A percentile compares a stretch with the other conserved stretches of the same genome.
Evolutionary conservation across 2,329 filamentous ascomycete genomes (phyloP).

Genomic region (Neonectria sp.): DNA sequence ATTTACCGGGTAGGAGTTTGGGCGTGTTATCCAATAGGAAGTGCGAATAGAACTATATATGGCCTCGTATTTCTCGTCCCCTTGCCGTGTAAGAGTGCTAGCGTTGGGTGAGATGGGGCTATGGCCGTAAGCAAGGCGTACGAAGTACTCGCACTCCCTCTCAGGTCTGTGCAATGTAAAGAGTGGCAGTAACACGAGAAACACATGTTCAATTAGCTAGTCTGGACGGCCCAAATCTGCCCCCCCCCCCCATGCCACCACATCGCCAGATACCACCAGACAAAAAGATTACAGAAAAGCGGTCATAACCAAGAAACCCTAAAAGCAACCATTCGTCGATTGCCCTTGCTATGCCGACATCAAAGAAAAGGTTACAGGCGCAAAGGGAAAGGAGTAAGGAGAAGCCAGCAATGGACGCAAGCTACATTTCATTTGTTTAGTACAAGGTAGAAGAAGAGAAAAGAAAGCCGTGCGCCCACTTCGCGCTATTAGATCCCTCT

Average conservation of each 20-base stretch:
- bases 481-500: constrained; percentile 6
- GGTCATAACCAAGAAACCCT: constrained; percentile 7
- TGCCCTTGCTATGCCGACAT: constrained; percentile 1
- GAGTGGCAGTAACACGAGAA: not conserved
- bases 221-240: constrained; percentile 16
- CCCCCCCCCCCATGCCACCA: constrained; percentile 11
- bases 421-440: constrained; percentile 27
- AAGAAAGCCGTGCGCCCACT: constrained; percentile 16
- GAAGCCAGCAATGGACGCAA: constrained; percentile 6
- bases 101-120: not conserved
- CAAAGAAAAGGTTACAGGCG: not conserved
- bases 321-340: constrained; percentile 3
- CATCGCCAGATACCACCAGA: constrained; percentile 13
- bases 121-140: not conserved
- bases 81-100: not conserved
- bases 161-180: not conserved
- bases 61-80: constrained; percentile 14
- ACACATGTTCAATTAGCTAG: constrained; percentile 28
- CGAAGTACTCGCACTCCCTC: not conserved
- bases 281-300: constrained; percentile 13
- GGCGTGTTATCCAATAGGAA: constrained; percentile 38
- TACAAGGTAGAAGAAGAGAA: constrained; percentile 26
- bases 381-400: constrained; percentile 5
- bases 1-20: constrained; percentile 45
- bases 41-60: constrained; percentile 46